These are phyloP conservation scores for Gigaspora rosea DNA, from an alignment of 192 early-diverging fungal species.

Conservation along the genomic window DNA sequence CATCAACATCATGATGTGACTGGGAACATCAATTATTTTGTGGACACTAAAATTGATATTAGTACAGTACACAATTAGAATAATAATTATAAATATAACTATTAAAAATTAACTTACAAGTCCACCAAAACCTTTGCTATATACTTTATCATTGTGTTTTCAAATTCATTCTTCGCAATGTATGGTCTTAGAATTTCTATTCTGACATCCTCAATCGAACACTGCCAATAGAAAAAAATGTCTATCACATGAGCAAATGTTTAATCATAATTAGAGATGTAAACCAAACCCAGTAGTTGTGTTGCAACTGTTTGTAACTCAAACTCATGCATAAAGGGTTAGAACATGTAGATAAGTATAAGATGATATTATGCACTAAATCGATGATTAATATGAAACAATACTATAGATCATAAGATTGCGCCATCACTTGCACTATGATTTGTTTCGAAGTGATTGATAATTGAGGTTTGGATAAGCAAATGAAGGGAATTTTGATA, in stretches of 20 bases:
- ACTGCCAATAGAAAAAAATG: not conserved
- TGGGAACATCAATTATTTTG: conserved; percentile 28
- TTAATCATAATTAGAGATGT: too few species aligned
- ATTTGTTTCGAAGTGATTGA: too few species aligned
- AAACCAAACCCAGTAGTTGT: too few species aligned
- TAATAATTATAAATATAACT: conserved; percentile 4
- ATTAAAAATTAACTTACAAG: conserved; percentile 28
- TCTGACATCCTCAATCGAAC: not conserved
- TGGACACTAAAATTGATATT: conserved; percentile 20
- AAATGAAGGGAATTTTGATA: too few species aligned
- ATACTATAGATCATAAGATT: too few species aligned
- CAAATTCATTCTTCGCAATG: conserved; percentile 14
- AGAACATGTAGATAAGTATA: too few species aligned
- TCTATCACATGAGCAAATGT: not conserved
- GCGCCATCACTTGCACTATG: too few species aligned
- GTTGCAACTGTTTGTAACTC: too few species aligned
- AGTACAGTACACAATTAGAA: conserved; percentile 7
- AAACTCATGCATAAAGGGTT: too few species aligned
- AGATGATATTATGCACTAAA: too few species aligned
- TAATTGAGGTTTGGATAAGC: too few species aligned
- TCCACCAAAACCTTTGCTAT: conserved; percentile 26
- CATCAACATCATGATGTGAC: conserved; percentile 17
- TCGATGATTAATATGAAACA: too few species aligned
- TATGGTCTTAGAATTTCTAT: conserved; percentile 8
- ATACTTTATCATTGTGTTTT: conserved; percentile 24